Base-by-base conservation (phyloP, 1,139 yeast species). In the Sugiyamaella neomexicana region DNA sequence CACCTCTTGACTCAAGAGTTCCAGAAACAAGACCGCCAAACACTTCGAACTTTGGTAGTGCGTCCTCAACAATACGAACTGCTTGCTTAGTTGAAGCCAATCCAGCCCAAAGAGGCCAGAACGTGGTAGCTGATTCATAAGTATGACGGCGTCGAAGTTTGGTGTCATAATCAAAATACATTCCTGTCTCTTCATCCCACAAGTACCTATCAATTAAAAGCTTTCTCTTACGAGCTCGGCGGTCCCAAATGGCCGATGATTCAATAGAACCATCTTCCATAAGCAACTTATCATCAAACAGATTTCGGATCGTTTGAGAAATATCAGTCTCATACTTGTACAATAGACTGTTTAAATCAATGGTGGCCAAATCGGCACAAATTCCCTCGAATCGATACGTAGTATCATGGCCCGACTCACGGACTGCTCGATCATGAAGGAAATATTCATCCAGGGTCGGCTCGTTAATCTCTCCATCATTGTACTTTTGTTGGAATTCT, bases 341-440 rank as follows among this genome's bases (percentile, higher is more conserved):
- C 36, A 93, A 75, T 63, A 95, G 75, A 3, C 95, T 79, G 71
- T 91, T 91, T 65, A 93, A 77, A 69, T 93, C 99, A 53, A 93
- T 86, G 0, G 98, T 93, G 1, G 96, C 97, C 60, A 93, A 74
- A 67, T 87, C 76, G 0, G 97, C 97, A 71, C 96, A 89, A 50
- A 82, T 80, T 36, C 96, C 96, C 72, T 91, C 97, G 53, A 93
- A 75, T 65, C 99, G 78, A 68, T 91, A 90, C 2, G 93, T 80
- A 0, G 98, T 95, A 69, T 93, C 99, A 69, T 93, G 99, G 1
- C 99, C 99, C 45, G 95, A 86, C 72, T 93, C 99, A 66, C 99
- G 81, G 13, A 93, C 96, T 1, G 96, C 98, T 58, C 98, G 79
- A 70, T 93, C 99, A 68, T 93, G 97, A 54, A 88, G 71, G 70